Conservation (phyloP, 768 basidiomycete genomes). For the Suillus bovinus region DNA sequence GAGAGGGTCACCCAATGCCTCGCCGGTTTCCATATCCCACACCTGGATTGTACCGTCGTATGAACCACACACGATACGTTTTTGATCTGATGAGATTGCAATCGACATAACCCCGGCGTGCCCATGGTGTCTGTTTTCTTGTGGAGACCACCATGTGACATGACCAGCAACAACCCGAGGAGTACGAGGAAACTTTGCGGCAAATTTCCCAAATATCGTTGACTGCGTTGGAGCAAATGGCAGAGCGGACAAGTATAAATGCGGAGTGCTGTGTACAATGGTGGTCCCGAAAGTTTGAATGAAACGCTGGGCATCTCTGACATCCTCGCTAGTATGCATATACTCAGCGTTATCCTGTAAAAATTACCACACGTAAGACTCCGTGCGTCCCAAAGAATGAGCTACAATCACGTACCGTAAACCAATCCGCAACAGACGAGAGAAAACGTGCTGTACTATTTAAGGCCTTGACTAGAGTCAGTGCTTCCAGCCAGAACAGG, state of each 20-base stretch:
- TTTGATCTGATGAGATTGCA: slow-evolving; percentile 11
- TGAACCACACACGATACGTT: slow-evolving; percentile 4
- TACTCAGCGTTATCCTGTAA: slow-evolving; percentile 1
- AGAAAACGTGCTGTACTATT: not conserved
- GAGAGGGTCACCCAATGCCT: slow-evolving; percentile 7
- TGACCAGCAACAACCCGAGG: not conserved
- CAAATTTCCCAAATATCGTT: not conserved
- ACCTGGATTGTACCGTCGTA: slow-evolving; percentile 11
- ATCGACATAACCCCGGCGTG: not conserved
- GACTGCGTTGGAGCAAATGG: slow-evolving; percentile 24
- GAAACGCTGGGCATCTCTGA: slow-evolving; percentile 15
- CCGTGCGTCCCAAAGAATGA: not conserved
- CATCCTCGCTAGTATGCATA: not conserved
- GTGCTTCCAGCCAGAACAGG: slow-evolving; percentile 13
- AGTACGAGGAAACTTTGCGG: not conserved
- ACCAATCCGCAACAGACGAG: not conserved
- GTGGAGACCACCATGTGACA: not conserved
- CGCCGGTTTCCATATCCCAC: slow-evolving; percentile 13
- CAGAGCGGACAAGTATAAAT: slow-evolving; percentile 29
- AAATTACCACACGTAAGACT: not conserved
- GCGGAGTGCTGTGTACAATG: slow-evolving; percentile 21
- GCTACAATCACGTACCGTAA: not conserved
- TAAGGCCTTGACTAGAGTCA: not conserved
- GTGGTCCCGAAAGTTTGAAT: slow-evolving; percentile 15
- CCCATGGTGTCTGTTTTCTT: not conserved